Evolutionary conservation across 1,284 basidiomycete species (phyloP), one percentile per base, ranked within the genome.

Genomic region (Entoloma clypeatum): DNA sequence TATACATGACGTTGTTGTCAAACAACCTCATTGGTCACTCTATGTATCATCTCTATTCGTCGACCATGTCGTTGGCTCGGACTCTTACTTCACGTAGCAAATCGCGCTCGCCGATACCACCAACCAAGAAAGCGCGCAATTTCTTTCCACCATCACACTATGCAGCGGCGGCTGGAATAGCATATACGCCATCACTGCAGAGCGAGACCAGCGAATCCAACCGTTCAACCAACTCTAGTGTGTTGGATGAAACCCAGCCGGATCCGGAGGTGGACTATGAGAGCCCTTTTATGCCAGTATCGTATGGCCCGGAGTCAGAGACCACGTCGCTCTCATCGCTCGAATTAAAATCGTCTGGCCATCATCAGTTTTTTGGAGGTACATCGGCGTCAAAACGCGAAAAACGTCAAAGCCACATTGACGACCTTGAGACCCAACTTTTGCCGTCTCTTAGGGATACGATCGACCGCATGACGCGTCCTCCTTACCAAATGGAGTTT

Each of bases 381-480:
- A 22, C 47, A 35, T 36, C 50, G 24, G 51, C 49, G 44, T 48
- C 44, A 8, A 50, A 32, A 19, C 39, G 48, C 33, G 55, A 54
- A 33, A 62, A 65, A 32, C 69, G 69, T 21, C 65, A 65, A 50
- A 76, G 72, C 47, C 64, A 72, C 36, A 59, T 77, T 14, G 65
- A 62, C 3, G 73, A 74, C 39, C 57, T 83, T 17, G 83, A 86
- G 50, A 64, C 74, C 0, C 74, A 81, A 21, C 65, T 86, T 8
- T 58, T 86, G 18, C 83, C 83, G 7, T 79, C 81, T 16, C 63
- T 86, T 24, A 68, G 74, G 24, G 82, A 86, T 45, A 86, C 83
- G 0, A 72, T 86, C 25, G 73, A 80, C 49, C 72, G 74, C 31
- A 86, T 86, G 83, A 86, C 82, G 4, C 63, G 68, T 36, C 61